Conservation (phyloP, 1,139 yeast species). For the Candida anutae region DNA sequence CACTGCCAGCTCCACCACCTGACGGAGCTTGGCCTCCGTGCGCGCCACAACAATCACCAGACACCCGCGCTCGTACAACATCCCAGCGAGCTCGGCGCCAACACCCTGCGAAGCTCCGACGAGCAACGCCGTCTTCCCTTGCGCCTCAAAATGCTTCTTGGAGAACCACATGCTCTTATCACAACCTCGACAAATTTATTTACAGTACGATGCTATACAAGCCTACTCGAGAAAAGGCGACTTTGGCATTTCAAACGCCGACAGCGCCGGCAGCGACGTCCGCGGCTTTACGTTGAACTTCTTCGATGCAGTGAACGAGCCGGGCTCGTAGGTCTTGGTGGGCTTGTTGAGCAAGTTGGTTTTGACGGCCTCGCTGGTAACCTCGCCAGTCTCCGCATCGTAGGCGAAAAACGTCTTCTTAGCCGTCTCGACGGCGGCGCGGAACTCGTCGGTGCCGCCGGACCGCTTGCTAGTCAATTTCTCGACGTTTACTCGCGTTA, state of each 20-base stretch:
- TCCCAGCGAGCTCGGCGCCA: conserved; percentile 71
- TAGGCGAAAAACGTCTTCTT: conserved; percentile 30
- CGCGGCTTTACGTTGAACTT: conserved; percentile 30
- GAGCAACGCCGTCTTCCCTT: conserved; percentile 60
- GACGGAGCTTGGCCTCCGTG: conserved; percentile 47
- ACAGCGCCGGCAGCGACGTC: conserved; percentile 8
- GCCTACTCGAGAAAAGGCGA: conserved; percentile 24
- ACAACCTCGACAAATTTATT: neutral
- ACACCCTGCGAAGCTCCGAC: conserved; percentile 96
- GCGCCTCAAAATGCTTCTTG: conserved; percentile 20
- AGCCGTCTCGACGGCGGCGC: conserved; percentile 57
- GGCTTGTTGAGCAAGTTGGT: conserved; percentile 29
- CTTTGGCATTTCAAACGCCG: conserved; percentile 19
- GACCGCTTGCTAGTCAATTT: conserved; percentile 40
- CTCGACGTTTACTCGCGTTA: conserved; percentile 50
- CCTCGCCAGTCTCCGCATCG: conserved; percentile 16
- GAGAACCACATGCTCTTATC: conserved; percentile 11
- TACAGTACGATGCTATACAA: too few species aligned
- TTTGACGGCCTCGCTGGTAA: conserved; percentile 16
- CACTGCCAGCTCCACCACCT: conserved; percentile 42
- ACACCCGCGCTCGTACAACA: conserved; percentile 51
- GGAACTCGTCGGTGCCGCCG: conserved; percentile 48
- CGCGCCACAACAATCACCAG: conserved; percentile 71
- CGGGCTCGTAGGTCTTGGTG: conserved; percentile 20
- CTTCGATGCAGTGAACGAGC: conserved; percentile 24